phyloP scores from a whole-genome alignment of 2,329 filamentous ascomycete genomes.

The Byssochlamys sp. region DNA sequence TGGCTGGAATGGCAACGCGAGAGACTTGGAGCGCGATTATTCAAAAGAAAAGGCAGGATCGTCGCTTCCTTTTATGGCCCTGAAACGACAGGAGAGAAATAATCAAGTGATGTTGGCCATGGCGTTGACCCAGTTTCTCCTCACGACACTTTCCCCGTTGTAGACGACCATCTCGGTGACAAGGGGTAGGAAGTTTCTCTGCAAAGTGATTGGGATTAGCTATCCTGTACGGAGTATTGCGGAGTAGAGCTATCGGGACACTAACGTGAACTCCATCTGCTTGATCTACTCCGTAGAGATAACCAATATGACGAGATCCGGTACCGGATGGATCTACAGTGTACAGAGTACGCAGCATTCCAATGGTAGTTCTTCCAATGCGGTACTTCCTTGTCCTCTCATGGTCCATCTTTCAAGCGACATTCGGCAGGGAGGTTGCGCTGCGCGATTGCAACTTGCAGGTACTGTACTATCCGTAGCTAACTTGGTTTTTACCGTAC shows the following conservation, averaged over 20 bases:
- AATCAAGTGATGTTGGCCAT: neutral
- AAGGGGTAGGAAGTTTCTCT: too few relatives aligned
- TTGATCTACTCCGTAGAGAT: too few relatives aligned
- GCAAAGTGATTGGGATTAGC: too few relatives aligned
- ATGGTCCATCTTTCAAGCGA: neutral
- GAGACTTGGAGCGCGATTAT: neutral
- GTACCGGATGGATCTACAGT: neutral
- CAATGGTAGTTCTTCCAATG: neutral
- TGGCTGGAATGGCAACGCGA: neutral
- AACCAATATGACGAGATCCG: too few relatives aligned
- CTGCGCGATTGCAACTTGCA: neutral
- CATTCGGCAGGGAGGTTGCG: neutral
- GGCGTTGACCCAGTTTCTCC: neutral
- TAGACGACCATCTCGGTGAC: too few relatives aligned
- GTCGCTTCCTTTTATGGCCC: neutral
- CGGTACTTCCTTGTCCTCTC: neutral
- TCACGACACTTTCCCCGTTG: too few relatives aligned
- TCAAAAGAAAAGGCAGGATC: neutral
- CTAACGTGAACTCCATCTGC: too few relatives aligned
- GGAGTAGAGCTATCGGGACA: too few relatives aligned
- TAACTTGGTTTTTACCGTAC: neutral
- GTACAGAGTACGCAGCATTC: neutral
- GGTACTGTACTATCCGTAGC: too few relatives aligned
- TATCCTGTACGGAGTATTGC: too few relatives aligned
- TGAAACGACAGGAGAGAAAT: neutral